Conservation (phyloP, 2,329 filamentous ascomycete genomes). For the Pseudogymnoascus sp. region DNA sequence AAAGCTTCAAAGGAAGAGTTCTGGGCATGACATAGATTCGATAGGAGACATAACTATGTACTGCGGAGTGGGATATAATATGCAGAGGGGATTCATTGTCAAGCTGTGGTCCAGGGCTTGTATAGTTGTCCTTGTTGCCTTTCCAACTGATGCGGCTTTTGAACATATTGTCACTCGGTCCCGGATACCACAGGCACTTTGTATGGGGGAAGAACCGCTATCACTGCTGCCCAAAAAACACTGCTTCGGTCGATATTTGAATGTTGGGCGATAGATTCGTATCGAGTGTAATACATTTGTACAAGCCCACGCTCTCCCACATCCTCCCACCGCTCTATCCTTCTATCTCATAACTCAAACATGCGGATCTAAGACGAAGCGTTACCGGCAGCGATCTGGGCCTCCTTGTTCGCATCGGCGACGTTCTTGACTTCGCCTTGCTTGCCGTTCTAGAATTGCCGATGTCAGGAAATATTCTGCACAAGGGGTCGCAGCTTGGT, state of each 20-base stretch:
- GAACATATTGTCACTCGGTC: not conserved
- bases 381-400: slow-evolving; percentile 20
- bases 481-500: slow-evolving; percentile 1
- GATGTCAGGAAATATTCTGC: slow-evolving; percentile 17
- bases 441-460: slow-evolving; percentile 73
- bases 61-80: not conserved
- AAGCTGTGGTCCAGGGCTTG: not conserved
- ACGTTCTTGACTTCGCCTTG: slow-evolving; percentile 78
- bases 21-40: not conserved
- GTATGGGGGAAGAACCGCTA: not conserved
- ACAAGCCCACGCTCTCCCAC: slow-evolving; percentile 18
- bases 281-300: slow-evolving; percentile 24
- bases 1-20: not conserved
- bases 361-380: slow-evolving; percentile 18
- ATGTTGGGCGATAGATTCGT: slow-evolving; percentile 8
- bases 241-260: slow-evolving; percentile 1
- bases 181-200: not conserved
- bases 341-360: slow-evolving; percentile 7
- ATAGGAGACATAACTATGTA: not conserved
- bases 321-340: not conserved
- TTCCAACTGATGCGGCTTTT: not conserved
- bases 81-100: not conserved
- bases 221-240: not conserved
- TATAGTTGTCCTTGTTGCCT: not conserved
- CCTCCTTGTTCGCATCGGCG: slow-evolving; percentile 44